These are phyloP conservation scores for Bretziella fagacearum DNA, from an alignment of 2,329 filamentous ascomycete species.

Conservation along the genomic window DNA sequence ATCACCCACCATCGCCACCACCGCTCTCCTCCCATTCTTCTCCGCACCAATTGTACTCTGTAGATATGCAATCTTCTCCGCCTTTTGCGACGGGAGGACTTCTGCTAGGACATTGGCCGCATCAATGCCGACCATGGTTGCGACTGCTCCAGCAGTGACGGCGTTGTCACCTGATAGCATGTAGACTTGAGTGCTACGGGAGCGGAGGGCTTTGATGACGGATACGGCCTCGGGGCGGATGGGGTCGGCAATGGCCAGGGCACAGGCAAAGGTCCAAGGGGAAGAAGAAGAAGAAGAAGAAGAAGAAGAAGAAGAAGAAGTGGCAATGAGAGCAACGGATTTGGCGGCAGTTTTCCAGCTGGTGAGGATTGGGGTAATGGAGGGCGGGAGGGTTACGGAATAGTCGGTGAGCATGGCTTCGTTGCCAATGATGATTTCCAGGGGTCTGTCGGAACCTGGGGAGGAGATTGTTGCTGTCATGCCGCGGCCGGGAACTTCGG, in stretches of 20 bases:
- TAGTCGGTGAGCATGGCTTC: constrained; percentile 47
- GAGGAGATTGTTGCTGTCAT: constrained; percentile 35
- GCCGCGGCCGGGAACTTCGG: constrained; percentile 57
- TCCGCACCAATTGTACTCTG: constrained; percentile 33
- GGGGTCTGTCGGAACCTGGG: constrained; percentile 10
- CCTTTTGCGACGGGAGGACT: constrained; percentile 72
- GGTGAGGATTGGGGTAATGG: constrained; percentile 25
- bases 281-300: constrained; percentile 19
- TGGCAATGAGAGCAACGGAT: constrained; percentile 44
- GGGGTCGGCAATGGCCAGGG: constrained; percentile 65
- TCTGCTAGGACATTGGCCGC: constrained; percentile 63
- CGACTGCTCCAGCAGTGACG: constrained; percentile 71
- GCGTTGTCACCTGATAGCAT: constrained; percentile 87
- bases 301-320: constrained; percentile 19
- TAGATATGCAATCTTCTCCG: constrained; percentile 48
- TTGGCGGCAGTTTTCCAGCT: constrained; percentile 47
- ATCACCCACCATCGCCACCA: constrained; percentile 72
- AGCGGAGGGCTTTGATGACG: constrained; percentile 47
- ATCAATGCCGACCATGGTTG: constrained; percentile 56
- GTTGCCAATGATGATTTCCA: constrained; percentile 52
- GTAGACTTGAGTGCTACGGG: constrained; percentile 57
- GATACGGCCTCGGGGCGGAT: constrained; percentile 54
- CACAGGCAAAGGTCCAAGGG: constrained; percentile 38
- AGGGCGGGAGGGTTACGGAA: constrained; percentile 24
- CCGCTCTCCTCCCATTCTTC: constrained; percentile 23